phyloP scores from a whole-genome alignment of 2,329 filamentous ascomycete genomes.

The Leptodontidium sp. region DNA sequence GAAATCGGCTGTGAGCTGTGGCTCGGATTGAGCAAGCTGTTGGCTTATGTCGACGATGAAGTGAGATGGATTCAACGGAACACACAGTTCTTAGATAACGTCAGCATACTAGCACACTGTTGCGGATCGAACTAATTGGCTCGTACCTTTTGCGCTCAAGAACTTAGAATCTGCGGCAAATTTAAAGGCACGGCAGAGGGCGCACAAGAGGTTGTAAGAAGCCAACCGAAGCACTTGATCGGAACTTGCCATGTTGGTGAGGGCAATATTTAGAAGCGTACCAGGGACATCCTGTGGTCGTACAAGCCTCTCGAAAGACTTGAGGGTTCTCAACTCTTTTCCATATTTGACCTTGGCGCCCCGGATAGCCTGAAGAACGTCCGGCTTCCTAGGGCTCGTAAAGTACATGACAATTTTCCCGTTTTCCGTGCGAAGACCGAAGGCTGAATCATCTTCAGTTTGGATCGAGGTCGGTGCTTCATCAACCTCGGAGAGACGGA shows the following conservation, averaged over 20 bases:
- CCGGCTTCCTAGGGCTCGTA: slow-evolving; percentile 69
- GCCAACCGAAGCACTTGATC: slow-evolving; percentile 67
- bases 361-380: slow-evolving; percentile 70
- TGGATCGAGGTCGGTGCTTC: slow-evolving; percentile 71
- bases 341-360: slow-evolving; percentile 69
- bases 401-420: slow-evolving; percentile 78
- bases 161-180: slow-evolving; percentile 69
- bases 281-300: slow-evolving; percentile 75
- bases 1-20: slow-evolving; percentile 73
- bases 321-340: slow-evolving; percentile 67
- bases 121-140: not conserved
- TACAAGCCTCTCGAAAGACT: slow-evolving; percentile 70
- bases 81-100: slow-evolving; percentile 60
- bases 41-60: slow-evolving; percentile 73
- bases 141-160: slow-evolving; percentile 66
- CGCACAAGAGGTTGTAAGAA: slow-evolving; percentile 73
- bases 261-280: slow-evolving; percentile 71
- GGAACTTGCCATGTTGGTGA: slow-evolving; percentile 70
- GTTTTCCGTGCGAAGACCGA: slow-evolving; percentile 72
- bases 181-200: slow-evolving; percentile 72
- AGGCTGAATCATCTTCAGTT: slow-evolving; percentile 71
- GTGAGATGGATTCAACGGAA: slow-evolving; percentile 68
- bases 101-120: slow-evolving; percentile 27
- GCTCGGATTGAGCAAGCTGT: slow-evolving; percentile 68
- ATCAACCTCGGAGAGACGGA: slow-evolving; percentile 72